Conservation (phyloP, 2,329 filamentous ascomycete genomes). For the Cladorrhinum sp. region DNA sequence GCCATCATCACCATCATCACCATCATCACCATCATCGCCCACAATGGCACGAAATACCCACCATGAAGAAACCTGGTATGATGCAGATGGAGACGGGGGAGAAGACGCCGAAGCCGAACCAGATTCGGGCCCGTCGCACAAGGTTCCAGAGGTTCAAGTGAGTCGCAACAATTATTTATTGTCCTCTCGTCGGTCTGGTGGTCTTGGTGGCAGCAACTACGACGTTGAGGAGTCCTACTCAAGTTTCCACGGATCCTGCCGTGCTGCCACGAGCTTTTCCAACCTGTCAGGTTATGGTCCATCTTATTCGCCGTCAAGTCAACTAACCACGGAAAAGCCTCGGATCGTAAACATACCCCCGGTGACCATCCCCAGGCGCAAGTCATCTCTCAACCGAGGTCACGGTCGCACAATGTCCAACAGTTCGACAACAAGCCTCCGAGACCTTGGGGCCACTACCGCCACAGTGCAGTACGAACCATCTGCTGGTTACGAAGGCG, state of each 20-base stretch:
- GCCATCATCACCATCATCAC: slow-evolving; percentile 4
- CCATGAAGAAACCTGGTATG: slow-evolving; percentile 23
- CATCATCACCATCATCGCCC: slow-evolving; percentile 12
- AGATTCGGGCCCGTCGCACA: neutral
- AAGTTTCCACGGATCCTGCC: neutral
- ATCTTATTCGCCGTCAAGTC: slow-evolving; percentile 17
- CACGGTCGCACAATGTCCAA: neutral
- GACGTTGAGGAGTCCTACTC: neutral
- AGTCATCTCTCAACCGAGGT: slow-evolving; percentile 13
- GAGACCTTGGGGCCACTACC: neutral
- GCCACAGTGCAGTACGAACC: neutral
- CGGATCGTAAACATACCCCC: slow-evolving; percentile 26
- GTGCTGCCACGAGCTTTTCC: neutral
- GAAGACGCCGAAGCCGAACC: neutral
- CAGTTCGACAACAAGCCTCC: neutral
- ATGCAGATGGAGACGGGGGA: slow-evolving; percentile 17
- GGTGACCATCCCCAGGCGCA: slow-evolving; percentile 11
- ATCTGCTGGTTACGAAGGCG: neutral
- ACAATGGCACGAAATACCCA: slow-evolving; percentile 4
- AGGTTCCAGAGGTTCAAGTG: neutral
- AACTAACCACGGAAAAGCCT: slow-evolving; percentile 14
- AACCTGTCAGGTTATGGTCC: neutral
- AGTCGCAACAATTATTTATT: slow-evolving; percentile 7
- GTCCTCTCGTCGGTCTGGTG: slow-evolving; percentile 6
- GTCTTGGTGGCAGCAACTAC: slow-evolving; percentile 1